phyloP scores from a whole-genome alignment of 2,329 filamentous ascomycete species.

The Aureobasidium uvarum region DNA sequence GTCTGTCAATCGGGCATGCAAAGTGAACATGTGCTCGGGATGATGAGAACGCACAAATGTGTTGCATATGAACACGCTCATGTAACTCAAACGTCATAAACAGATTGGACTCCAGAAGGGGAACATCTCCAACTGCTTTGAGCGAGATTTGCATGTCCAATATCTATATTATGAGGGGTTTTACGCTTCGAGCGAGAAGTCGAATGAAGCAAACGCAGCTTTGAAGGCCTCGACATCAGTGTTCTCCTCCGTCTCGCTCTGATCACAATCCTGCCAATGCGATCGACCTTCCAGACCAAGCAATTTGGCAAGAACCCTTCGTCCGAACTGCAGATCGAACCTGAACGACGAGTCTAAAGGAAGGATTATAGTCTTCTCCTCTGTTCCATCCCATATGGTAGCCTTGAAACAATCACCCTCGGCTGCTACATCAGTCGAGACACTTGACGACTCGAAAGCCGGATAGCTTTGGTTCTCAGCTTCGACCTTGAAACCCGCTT shows the following conservation, averaged over 20 bases:
- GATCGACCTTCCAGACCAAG: conserved; percentile 74
- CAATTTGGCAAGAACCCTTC: conserved; percentile 84
- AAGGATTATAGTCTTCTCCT: conserved; percentile 69
- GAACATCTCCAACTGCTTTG: background rate
- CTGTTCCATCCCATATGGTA: conserved; percentile 36
- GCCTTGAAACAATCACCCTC: conserved; percentile 39
- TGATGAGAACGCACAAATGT: background rate
- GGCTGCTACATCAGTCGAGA: conserved; percentile 22
- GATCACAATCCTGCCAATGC: conserved; percentile 80
- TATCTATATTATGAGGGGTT: background rate
- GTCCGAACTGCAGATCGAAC: conserved; percentile 89
- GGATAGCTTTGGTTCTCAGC: conserved; percentile 71
- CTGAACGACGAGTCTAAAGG: conserved; percentile 67
- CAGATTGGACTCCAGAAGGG: background rate
- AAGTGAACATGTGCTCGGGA: background rate
- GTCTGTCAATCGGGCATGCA: background rate
- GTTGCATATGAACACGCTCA: too few species aligned
- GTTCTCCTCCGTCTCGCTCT: conserved; percentile 74
- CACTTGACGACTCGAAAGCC: conserved; percentile 42
- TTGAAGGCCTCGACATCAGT: conserved; percentile 77
- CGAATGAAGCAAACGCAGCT: conserved; percentile 76
- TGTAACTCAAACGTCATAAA: background rate
- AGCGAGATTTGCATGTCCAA: background rate
- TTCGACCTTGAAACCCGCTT: conserved; percentile 84
- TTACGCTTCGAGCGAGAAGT: conserved; percentile 62